These are phyloP conservation scores for Fusarium penzigii DNA, from an alignment of 2,329 filamentous ascomycete species.

Conservation along the genomic window DNA sequence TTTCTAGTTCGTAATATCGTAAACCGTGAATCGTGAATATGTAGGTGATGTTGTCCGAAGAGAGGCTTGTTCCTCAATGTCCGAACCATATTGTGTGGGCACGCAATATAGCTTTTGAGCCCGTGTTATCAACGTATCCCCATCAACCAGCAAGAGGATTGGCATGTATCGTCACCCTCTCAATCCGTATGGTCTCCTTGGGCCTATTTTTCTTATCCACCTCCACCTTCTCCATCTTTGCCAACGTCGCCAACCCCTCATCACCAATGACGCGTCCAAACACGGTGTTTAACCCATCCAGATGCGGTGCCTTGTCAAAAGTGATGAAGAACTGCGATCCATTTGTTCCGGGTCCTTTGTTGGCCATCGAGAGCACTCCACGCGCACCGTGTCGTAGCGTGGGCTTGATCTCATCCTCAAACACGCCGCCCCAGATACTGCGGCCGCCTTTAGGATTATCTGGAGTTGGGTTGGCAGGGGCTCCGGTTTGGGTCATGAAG, in stretches of 20 bases:
- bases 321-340: conserved; percentile 82
- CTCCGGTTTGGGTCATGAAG: conserved; percentile 82
- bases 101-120: too few species aligned
- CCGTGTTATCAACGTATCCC: not conserved
- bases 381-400: conserved; percentile 67
- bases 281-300: conserved; percentile 83
- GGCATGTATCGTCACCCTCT: conserved; percentile 73
- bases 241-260: conserved; percentile 64
- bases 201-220: conserved; percentile 80
- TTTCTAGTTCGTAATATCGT: not conserved
- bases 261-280: conserved; percentile 75
- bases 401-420: conserved; percentile 80
- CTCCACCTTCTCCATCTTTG: conserved; percentile 69
- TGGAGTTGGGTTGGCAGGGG: conserved; percentile 52
- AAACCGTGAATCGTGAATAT: not conserved
- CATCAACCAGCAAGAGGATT: conserved; percentile 70
- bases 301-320: conserved; percentile 74
- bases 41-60: too few species aligned
- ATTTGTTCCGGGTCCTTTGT: conserved; percentile 73
- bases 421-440: conserved; percentile 73
- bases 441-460: conserved; percentile 67
- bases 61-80: too few species aligned
- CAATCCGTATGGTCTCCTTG: conserved; percentile 65
- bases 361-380: conserved; percentile 76
- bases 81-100: not conserved